phyloP scores from a whole-genome alignment of 1,139 yeast genomes.

The Sporopachydermia cereana region DNA sequence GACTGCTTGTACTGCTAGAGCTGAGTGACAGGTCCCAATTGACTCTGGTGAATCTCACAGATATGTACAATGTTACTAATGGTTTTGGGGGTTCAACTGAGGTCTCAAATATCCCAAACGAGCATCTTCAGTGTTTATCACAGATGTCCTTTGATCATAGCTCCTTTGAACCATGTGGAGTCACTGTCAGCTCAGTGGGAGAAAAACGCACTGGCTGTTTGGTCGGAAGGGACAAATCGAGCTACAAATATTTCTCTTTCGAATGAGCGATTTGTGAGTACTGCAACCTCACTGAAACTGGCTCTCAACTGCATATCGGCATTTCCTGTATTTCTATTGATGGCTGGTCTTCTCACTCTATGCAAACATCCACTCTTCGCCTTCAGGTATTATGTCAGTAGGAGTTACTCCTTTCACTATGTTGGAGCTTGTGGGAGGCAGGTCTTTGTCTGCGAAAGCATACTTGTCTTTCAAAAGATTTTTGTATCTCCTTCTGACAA shows the following conservation, averaged over 20 bases:
- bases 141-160: not conserved
- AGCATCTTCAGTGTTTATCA: too few relatives aligned
- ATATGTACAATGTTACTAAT: too few relatives aligned
- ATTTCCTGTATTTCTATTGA: not conserved
- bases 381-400: too few relatives aligned
- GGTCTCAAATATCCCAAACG: too few relatives aligned
- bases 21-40: not conserved
- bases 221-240: not conserved
- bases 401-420: not conserved
- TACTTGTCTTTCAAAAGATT: not conserved
- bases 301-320: not conserved
- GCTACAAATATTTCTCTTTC: not conserved
- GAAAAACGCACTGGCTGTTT: not conserved
- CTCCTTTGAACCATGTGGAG: not conserved
- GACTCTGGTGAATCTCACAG: not conserved
- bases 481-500: not conserved
- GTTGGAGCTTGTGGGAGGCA: not conserved
- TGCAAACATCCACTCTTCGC: not conserved
- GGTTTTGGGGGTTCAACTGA: too few relatives aligned
- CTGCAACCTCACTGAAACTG: not conserved
- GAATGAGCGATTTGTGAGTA: not conserved
- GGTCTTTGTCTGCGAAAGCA: not conserved
- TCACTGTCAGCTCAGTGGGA: not conserved
- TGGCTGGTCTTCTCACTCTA: too few relatives aligned
- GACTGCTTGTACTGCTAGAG: constrained; percentile 10